phyloP scores from a whole-genome alignment of 345 rosid genomes.

The Gossypium herbaceum region DNA sequence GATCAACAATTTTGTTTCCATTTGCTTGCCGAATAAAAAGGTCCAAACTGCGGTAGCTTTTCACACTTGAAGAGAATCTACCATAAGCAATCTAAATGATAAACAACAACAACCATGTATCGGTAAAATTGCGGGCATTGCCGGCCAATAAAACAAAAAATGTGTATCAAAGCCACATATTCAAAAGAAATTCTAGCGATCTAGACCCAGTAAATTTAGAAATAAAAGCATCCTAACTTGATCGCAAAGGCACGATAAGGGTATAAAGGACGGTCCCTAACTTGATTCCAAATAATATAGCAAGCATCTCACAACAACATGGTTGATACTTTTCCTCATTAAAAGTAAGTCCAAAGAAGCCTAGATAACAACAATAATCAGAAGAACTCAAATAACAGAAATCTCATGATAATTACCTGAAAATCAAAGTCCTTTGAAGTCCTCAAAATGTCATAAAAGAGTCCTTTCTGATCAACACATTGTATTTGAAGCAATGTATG shows the following conservation, averaged over 20 bases:
- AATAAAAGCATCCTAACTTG: not conserved
- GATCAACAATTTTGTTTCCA: conserved; percentile 60
- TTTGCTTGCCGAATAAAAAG: conserved; percentile 59
- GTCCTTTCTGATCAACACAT: conserved; percentile 70
- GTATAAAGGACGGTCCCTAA: not conserved
- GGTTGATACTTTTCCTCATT: not conserved
- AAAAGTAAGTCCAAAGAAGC: not conserved
- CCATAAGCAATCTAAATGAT: conserved; percentile 55
- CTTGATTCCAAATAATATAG: not conserved
- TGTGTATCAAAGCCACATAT: not conserved
- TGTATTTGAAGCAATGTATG: conserved; percentile 67
- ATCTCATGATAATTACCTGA: conserved; percentile 36
- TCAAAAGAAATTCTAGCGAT: not conserved
- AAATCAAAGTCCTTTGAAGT: conserved; percentile 70
- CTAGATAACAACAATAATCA: not conserved
- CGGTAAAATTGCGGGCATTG: conserved; percentile 9
- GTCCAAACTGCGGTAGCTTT: conserved; percentile 49
- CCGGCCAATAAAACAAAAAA: not conserved
- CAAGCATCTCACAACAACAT: not conserved
- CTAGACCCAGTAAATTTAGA: not conserved
- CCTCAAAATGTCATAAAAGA: conserved; percentile 66
- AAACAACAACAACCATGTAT: conserved; percentile 17
- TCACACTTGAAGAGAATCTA: conserved; percentile 46
- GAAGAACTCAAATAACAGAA: not conserved
- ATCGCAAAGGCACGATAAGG: not conserved